Conservation (phyloP, 306 rosid genomes). For the Prunus dulcis region DNA sequence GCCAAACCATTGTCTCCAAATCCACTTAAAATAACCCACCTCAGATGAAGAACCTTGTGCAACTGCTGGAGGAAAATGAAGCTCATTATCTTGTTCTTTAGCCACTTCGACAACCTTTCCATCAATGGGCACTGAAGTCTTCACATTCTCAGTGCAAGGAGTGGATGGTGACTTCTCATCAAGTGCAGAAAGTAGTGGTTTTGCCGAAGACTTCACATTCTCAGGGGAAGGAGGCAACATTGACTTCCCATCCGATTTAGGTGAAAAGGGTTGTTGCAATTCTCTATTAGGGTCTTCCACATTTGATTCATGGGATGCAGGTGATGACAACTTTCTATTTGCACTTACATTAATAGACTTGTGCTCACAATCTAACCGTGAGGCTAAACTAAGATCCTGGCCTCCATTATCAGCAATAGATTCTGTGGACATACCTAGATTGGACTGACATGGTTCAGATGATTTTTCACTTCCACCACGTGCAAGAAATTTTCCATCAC, state of each 20-base stretch:
- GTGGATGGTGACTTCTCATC: constrained; percentile 18
- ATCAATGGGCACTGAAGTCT: background rate
- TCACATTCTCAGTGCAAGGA: constrained; percentile 24
- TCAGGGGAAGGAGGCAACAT: background rate
- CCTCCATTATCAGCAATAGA: constrained; percentile 23
- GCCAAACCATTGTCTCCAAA: constrained; percentile 35
- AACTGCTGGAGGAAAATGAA: background rate
- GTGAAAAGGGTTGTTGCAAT: constrained; percentile 18
- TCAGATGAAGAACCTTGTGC: constrained; percentile 23
- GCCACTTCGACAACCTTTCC: constrained; percentile 19
- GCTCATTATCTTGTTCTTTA: constrained; percentile 24
- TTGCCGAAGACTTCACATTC: background rate
- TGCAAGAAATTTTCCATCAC: constrained; percentile 32
- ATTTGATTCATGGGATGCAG: constrained; percentile 22
- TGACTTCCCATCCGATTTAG: constrained; percentile 18
- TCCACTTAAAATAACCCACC: constrained; percentile 31
- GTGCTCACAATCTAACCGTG: constrained; percentile 29
- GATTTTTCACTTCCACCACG: constrained; percentile 4
- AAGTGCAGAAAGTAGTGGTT: background rate
- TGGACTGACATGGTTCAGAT: constrained; percentile 24
- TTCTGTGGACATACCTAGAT: constrained; percentile 11
- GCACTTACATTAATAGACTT: constrained; percentile 16
- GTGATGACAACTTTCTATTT: constrained; percentile 17
- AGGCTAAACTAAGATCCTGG: constrained; percentile 14
- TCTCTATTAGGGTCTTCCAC: constrained; percentile 18